Evolutionary conservation across 73 alveolate genomes (phyloP), one percentile per base, ranked within the genome.

Genomic region (Paramecium sexaurelia): DNA sequence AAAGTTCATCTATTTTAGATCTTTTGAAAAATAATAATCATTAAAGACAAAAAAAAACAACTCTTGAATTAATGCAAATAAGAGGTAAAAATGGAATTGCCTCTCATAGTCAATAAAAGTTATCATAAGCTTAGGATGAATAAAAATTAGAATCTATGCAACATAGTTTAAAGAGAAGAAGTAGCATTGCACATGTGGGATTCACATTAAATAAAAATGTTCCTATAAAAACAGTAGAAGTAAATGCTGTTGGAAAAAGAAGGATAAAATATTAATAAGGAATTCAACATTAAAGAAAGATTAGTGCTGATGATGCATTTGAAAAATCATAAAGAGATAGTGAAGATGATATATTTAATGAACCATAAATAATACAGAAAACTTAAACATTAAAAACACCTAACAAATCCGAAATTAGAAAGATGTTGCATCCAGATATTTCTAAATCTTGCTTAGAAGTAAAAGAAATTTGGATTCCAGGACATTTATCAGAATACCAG

Each of bases 81-180:
- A 78, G 90, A 78, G 51, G 90, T 20, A 78, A 78, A 26, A 78
- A 78, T 78, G 90, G 90, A 1, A 78, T 78, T n/a, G 19, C 87
- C 5, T 33, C 87, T 0, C 55, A 78, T 24, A 41, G 73, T 24
- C 90, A 78, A 78, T 41, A 71, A 32, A 71, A 15, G 17, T 71
- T 27, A 37, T 33, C 86, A 35, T 19, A 32, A 3, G 43, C 32
- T 10, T 20, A 37, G 15, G 56, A 71, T 3, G 67, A 51, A 51
- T 51, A 51, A 17, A 17, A 51, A 51, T 51, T 51, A 51, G 5
- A 51, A 17, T 51, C 15, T 1, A 51, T 51, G 67, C 17, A 51
- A 20, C 67, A 7, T n/a, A 22, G 17, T 20, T 40, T 78, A 45
- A 19, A 41, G 24, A 78, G 73, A 22, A 78, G 90, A 78, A 41